Evolutionary conservation across 345 rosid genomes (phyloP), one percentile per base, ranked within the genome.

Genomic region (Microcos paniculata): DNA sequence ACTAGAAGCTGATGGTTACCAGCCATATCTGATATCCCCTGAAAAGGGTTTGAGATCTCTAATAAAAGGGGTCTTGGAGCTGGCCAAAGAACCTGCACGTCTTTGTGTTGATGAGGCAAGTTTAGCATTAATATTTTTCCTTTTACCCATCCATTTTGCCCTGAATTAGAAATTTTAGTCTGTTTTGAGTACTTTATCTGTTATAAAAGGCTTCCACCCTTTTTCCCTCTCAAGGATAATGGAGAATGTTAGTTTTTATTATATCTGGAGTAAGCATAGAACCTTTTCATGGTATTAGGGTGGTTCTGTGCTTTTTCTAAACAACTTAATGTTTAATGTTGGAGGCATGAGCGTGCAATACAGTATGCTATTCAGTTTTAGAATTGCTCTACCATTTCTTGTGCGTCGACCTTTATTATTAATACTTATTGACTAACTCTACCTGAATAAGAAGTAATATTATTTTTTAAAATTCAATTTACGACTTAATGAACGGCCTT

Each of bases 21-120:
- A 91, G 67, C 96, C 96, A 35, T 91, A 91, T 87, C 92, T 91
- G 64, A 91, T 91, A 86, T 91, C 96, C 26, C 94, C 96, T 13
- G 96, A 91, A 64, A 91, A 91, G 81, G 96, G 96, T 59, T 79
- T 91, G 84, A 85, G 96, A 76, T 90, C 96, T 59, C 82, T 91
- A 75, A 91, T 91, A 74, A 91, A 91, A 83, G 81, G 79, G 78
- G 96, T 91, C 43, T 84, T 91, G 57, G 96, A 91, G 79, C 82
- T 91, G 64, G 96, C 94, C 51, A 91, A 91, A 85, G 96, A 90
- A 53, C 94, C 96, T 12, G 87, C 96, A 8, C 84, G 87, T 42
- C 84, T 90, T 45, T 91, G 96, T 75, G 96, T 91, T 73, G 96
- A 91, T 64, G 96, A 91, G 94, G 96, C 90, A 83, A 71, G 79